Conservation (phyloP, 1,139 yeast species). For the Suhomyces bokatorum region DNA sequence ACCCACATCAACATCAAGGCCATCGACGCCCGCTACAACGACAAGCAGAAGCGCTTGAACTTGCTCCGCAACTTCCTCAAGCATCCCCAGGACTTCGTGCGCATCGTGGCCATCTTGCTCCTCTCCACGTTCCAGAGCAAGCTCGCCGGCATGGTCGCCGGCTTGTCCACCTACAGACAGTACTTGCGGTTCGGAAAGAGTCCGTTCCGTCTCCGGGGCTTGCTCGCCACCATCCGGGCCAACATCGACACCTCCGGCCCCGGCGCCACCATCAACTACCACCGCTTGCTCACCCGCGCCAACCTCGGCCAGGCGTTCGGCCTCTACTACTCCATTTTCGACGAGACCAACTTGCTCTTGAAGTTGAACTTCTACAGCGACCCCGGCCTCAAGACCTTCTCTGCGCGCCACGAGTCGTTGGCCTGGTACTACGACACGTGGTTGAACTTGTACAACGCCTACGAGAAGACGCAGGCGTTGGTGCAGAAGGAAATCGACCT, state of each 20-base stretch:
- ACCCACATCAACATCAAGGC: constrained; percentile 30
- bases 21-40: constrained; percentile 35
- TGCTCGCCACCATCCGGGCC: constrained; percentile 24
- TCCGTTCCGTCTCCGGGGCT: constrained; percentile 53
- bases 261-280: constrained; percentile 12
- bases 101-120: constrained; percentile 34
- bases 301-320: constrained; percentile 23
- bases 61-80: constrained; percentile 39
- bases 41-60: constrained; percentile 35
- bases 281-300: constrained; percentile 13
- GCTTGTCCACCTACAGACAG: constrained; percentile 64
- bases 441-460: constrained; percentile 27
- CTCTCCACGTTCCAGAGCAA: constrained; percentile 37
- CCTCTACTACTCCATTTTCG: constrained; percentile 25
- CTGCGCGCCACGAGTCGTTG: constrained; percentile 25
- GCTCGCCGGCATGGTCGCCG: constrained; percentile 47
- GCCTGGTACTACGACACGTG: constrained; percentile 33
- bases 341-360: constrained; percentile 25
- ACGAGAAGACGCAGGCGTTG: constrained; percentile 19
- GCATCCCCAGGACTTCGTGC: constrained; percentile 45
- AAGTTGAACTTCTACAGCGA: constrained; percentile 22
- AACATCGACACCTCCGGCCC: constrained; percentile 13
- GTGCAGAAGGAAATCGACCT: constrained; percentile 27
- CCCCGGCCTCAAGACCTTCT: constrained; percentile 15
- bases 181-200: constrained; percentile 70